These are phyloP conservation scores for Tubosaeta sp. DNA, from an alignment of 768 basidiomycete genomes.

Conservation along the genomic window DNA sequence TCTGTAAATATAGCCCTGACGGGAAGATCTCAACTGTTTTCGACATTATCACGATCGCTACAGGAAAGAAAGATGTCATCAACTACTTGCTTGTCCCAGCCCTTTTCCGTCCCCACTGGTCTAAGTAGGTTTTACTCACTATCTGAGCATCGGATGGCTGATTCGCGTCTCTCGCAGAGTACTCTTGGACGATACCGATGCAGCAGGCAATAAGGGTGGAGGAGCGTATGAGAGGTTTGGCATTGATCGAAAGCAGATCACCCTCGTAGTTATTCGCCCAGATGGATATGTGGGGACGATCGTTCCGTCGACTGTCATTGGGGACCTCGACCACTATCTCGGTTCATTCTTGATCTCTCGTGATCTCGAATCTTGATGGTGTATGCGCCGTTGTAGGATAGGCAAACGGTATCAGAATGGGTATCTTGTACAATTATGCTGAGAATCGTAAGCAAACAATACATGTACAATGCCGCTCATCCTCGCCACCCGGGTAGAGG, in stretches of 20 bases:
- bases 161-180: slow-evolving; percentile 23
- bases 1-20: slow-evolving; percentile 25
- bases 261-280: slow-evolving; percentile 37
- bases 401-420: background rate
- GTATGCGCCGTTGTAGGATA: background rate
- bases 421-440: slow-evolving; percentile 25
- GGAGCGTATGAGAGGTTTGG: slow-evolving; percentile 34
- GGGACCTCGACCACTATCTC: slow-evolving; percentile 48
- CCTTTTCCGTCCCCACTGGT: slow-evolving; percentile 38
- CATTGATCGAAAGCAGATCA: slow-evolving; percentile 24
- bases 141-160: background rate
- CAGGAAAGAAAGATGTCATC: slow-evolving; percentile 30
- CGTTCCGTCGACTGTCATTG: slow-evolving; percentile 22
- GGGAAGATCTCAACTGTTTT: slow-evolving; percentile 28
- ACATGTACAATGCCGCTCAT: slow-evolving; percentile 19
- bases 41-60: slow-evolving; percentile 24
- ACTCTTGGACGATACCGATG: slow-evolving; percentile 34
- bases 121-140: slow-evolving; percentile 30
- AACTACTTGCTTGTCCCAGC: slow-evolving; percentile 34
- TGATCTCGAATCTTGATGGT: background rate
- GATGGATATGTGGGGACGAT: slow-evolving; percentile 40
- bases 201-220: slow-evolving; percentile 29
- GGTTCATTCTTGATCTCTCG: slow-evolving; percentile 36
- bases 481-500: slow-evolving; percentile 47
- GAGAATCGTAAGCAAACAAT: slow-evolving; percentile 12